Conservation (phyloP, 148 eudicot genomes). For the Camellia granthamiana region DNA sequence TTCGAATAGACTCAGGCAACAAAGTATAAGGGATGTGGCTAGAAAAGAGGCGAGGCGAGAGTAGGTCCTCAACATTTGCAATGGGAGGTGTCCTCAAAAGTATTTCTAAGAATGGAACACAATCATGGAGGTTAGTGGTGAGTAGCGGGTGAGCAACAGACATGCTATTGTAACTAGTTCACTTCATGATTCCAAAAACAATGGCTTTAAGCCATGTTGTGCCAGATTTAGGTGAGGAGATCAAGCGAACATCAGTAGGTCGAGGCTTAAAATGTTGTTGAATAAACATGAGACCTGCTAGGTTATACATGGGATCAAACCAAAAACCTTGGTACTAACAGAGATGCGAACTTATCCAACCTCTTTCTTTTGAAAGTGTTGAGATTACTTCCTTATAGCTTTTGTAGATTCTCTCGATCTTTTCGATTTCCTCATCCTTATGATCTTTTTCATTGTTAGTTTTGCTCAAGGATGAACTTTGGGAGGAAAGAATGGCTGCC, state of each 20-base stretch:
- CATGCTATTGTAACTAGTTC: no score
- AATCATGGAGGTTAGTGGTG: no score
- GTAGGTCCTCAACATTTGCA: background rate
- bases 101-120: slow-evolving; percentile 5
- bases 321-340: slow-evolving; percentile 16
- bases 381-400: background rate
- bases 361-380: slow-evolving; percentile 13
- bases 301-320: background rate
- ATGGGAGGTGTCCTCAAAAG: background rate
- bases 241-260: slow-evolving; percentile 7
- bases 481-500: no score
- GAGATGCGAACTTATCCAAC: slow-evolving; percentile 10
- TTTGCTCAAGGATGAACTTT: no score
- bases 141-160: no score
- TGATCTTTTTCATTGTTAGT: no score
- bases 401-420: slow-evolving; percentile 3
- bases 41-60: slow-evolving; percentile 17
- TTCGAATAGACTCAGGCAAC: no score
- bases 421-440: background rate
- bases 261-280: slow-evolving; percentile 13
- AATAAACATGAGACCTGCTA: slow-evolving; percentile 2
- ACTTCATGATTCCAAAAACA: no score
- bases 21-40: background rate
- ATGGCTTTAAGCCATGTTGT: slow-evolving; percentile 4
- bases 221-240: slow-evolving; percentile 12